These are phyloP conservation scores for Abrus precatorius DNA, from an alignment of 306 rosid genomes.

Conservation along the genomic window DNA sequence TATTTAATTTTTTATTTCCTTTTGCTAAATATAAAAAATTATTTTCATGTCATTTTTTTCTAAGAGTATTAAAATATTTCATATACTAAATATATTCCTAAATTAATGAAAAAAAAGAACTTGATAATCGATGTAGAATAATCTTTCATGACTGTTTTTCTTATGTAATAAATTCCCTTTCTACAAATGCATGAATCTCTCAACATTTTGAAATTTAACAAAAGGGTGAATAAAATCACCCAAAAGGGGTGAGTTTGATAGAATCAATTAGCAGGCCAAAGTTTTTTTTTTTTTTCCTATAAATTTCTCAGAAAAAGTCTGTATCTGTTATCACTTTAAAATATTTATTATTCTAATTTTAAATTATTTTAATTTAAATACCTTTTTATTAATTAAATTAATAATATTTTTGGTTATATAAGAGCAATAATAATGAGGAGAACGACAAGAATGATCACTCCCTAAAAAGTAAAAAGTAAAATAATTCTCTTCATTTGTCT, in stretches of 20 bases:
- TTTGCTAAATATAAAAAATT: neutral
- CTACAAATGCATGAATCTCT: neutral
- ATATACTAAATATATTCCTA: neutral
- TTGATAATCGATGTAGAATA: slow-evolving; percentile 41
- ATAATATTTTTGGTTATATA: no score
- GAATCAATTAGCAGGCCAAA: no score
- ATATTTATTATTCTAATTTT: no score
- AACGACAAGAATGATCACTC: no score
- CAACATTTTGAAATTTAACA: neutral
- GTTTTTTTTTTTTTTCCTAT: no score
- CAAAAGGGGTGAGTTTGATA: neutral
- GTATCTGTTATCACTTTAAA: no score
- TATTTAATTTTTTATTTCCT: neutral
- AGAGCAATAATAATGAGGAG: no score
- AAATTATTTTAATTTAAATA: no score
- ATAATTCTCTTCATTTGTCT: slow-evolving; percentile 22
- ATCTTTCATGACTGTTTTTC: neutral
- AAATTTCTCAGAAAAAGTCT: no score
- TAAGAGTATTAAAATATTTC: no score
- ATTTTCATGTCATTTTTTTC: neutral
- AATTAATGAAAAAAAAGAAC: neutral
- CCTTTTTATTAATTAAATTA: no score
- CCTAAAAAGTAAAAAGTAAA: neutral
- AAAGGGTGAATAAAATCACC: neutral
- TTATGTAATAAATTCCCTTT: neutral